Evolutionary conservation across 1,284 basidiomycete species (phyloP).

Genomic region (Salmacisia buchloeana): DNA sequence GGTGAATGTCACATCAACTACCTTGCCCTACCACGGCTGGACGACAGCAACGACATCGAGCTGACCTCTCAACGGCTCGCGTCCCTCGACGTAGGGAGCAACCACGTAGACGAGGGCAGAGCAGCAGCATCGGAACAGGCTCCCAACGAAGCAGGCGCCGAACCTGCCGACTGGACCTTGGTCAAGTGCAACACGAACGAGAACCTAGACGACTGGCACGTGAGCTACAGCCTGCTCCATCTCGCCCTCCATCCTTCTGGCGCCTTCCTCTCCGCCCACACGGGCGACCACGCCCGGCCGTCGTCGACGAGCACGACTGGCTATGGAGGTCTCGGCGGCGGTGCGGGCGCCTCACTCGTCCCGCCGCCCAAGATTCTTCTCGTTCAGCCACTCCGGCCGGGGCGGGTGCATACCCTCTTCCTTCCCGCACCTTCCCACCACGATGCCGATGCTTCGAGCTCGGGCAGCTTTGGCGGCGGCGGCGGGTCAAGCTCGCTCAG

Average conservation of each 20-base stretch:
- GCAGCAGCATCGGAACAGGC: too few relatives aligned
- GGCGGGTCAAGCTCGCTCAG: neutral
- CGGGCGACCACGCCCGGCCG: constrained; percentile 33
- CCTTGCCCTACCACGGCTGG: neutral
- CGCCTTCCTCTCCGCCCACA: constrained; percentile 35
- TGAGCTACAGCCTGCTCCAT: constrained; percentile 39
- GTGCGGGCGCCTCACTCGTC: constrained; percentile 7
- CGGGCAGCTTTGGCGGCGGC: too few relatives aligned
- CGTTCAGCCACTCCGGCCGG: neutral
- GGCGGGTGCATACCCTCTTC: neutral
- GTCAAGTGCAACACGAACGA: constrained; percentile 42
- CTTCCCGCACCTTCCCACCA: neutral
- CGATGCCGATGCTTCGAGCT: neutral
- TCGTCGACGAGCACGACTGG: constrained; percentile 8
- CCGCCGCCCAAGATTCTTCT: constrained; percentile 29
- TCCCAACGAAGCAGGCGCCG: neutral
- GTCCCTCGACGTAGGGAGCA: neutral
- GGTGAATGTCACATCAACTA: constrained; percentile 8
- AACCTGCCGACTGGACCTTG: constrained; percentile 17
- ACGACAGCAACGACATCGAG: neutral
- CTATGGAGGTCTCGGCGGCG: too few relatives aligned
- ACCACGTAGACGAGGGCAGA: too few relatives aligned
- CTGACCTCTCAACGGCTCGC: neutral
- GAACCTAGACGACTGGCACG: constrained; percentile 29
- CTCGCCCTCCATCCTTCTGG: constrained; percentile 35